Evolutionary conservation across 441 rosid genomes (phyloP), one percentile per base, ranked within the genome.

Genomic region (Populus tomentosa): DNA sequence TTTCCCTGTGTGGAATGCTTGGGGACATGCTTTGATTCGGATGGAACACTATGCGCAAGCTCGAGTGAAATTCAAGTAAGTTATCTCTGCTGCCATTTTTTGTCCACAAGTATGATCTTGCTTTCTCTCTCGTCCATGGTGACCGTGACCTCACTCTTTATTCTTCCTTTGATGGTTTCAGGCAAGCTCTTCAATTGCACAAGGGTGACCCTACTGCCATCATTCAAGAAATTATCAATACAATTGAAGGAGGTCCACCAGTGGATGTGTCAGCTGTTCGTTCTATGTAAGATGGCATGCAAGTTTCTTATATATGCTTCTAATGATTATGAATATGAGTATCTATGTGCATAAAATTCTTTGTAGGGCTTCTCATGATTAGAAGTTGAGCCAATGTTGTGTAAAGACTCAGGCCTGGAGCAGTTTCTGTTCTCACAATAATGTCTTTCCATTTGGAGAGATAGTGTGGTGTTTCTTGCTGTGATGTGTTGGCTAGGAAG

Each of bases 1-100:
- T 81, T 90, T 91, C 82, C 99, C 96, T 11, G 99, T 92, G 68
- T 96, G 99, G 99, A 96, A 85, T 86, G 98, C 98, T 26, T 96
- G 99, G 99, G 99, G 99, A 59, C 98, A 91, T 88, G 99, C 99
- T 84, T 90, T 96, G 84, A 83, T 94, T 81, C 92, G 90, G 87
- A 94, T 90, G 89, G 99, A 92, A 84, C 99, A 88, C 80, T 92
- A 96, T 79, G 87, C 86, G 0, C 99, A 96, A 88, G 98, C 99
- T 82, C 94, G 98, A 68, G 98, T 94, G 59, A 96, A 96, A 87
- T 96, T 96, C 88, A 96, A 90, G 99, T 96, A 90, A 21, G 92
- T 81, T 77, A 28, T 67, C 35, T 71, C 67, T 33, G 66, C 10
- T 50, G 73, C 56, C 46, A 7, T 64, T 69, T 7, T 71, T n/a